A percentile compares a stretch with the other conserved stretches of the same genome.
These are phyloP conservation scores for Ascochyta lentis DNA, from an alignment of 2,329 filamentous ascomycete species.

Conservation along the genomic window DNA sequence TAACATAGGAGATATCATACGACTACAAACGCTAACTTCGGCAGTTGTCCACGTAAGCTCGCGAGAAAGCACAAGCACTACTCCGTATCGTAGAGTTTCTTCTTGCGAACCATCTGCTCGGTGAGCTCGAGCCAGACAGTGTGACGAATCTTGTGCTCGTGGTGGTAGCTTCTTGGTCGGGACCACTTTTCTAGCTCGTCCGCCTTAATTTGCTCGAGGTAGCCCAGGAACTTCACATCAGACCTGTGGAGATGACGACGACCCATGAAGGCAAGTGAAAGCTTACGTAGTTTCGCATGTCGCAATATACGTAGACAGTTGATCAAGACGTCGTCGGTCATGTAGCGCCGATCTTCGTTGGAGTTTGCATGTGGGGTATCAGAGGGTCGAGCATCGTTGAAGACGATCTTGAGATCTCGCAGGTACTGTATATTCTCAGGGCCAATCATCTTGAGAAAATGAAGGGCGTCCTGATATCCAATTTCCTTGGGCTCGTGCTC, in stretches of 20 bases:
- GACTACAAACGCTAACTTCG: not conserved
- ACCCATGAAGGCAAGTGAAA: conserved; percentile 54
- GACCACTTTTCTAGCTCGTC: conserved; percentile 47
- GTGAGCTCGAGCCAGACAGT: conserved; percentile 42
- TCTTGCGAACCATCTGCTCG: conserved; percentile 46
- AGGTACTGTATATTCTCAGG: conserved; percentile 55
- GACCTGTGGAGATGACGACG: conserved; percentile 42
- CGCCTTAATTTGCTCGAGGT: conserved; percentile 54
- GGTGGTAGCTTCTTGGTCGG: conserved; percentile 25
- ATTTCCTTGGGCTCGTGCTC: conserved; percentile 53
- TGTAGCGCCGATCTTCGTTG: conserved; percentile 56
- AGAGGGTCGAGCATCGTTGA: conserved; percentile 55
- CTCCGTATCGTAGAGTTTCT: conserved; percentile 43
- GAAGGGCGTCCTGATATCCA: conserved; percentile 55
- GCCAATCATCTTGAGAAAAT: conserved; percentile 57
- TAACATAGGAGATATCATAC: not conserved
- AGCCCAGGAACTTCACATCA: conserved; percentile 54
- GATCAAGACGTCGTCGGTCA: conserved; percentile 56
- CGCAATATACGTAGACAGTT: conserved; percentile 54
- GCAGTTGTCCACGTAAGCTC: not conserved
- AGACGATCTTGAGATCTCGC: conserved; percentile 53
- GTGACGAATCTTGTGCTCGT: conserved; percentile 43
- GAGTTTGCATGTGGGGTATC: conserved; percentile 48
- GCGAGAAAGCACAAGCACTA: not conserved
- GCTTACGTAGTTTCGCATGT: conserved; percentile 50